Percentiles rank a stretch among this genome's conserved stretches.
These are phyloP conservation scores for Neurospora sublineolata DNA, from an alignment of 495 filamentous ascomycete genomes.

Conservation along the genomic window DNA sequence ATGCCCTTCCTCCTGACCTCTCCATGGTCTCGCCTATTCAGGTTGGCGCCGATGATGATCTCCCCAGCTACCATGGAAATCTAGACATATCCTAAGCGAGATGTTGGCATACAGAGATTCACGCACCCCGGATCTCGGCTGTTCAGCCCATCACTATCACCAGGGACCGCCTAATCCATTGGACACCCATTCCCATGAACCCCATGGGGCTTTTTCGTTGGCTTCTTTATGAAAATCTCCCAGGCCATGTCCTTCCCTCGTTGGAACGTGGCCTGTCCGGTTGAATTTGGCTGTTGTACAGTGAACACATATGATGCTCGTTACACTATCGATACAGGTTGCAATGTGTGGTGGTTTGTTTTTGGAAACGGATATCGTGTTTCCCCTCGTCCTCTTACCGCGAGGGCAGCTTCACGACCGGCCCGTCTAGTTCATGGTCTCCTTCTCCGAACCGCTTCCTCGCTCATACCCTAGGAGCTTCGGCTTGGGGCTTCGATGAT, in stretches of 20 bases:
- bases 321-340: neutral
- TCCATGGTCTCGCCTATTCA: neutral
- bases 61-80: neutral
- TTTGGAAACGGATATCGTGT: neutral
- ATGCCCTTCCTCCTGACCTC: neutral
- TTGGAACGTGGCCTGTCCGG: neutral
- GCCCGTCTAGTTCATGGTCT: neutral
- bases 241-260: neutral
- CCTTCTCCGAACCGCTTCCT: neutral
- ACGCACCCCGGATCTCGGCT: neutral
- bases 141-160: neutral
- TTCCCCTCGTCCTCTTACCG: neutral
- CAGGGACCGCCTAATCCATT: neutral
- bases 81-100: neutral
- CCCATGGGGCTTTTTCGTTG: neutral
- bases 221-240: neutral
- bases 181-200: neutral
- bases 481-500: conserved; percentile 5
- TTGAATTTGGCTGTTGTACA: neutral
- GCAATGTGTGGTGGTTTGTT: neutral
- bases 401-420: neutral
- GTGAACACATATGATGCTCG: neutral
- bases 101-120: neutral
- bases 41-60: neutral
- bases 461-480: conserved; percentile 14